Evolutionary conservation across 2,329 filamentous ascomycete genomes (phyloP).

Genomic region (Claviceps africana): DNA sequence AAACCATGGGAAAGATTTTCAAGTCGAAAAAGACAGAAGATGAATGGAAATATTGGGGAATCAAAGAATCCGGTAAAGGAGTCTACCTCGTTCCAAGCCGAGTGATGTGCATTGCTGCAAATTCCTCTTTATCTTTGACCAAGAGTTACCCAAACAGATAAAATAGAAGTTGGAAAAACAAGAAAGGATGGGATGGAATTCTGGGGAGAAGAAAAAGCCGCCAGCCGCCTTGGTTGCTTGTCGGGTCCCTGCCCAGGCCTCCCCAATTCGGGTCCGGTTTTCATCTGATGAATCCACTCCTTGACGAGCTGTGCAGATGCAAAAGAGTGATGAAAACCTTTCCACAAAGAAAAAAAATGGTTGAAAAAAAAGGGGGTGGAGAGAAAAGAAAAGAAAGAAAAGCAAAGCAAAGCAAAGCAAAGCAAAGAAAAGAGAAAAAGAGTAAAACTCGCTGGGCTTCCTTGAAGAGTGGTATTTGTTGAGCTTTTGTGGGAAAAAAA

Average conservation of each 20-base stretch:
- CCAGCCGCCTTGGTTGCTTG: constrained; percentile 30
- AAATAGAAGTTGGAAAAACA: constrained; percentile 12
- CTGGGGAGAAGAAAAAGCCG: constrained; percentile 10
- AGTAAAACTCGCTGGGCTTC: constrained; percentile 10
- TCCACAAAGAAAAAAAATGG: too few relatives aligned
- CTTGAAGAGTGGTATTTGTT: constrained; percentile 24
- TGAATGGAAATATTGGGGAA: constrained; percentile 13
- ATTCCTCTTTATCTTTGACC: constrained; percentile 39
- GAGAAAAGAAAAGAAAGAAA: constrained; percentile 10
- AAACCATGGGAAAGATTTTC: too few relatives aligned
- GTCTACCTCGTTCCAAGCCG: constrained; percentile 34
- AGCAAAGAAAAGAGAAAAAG: constrained; percentile 19
- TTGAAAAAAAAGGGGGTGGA: too few relatives aligned
- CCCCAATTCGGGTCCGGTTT: constrained; percentile 30
- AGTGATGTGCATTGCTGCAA: constrained; percentile 48
- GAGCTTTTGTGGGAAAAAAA: constrained; percentile 16
- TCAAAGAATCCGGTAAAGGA: constrained; percentile 11
- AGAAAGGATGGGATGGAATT: constrained; percentile 13
- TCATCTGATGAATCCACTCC: constrained; percentile 22
- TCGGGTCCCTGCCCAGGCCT: constrained; percentile 31
- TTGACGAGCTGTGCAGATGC: neutral
- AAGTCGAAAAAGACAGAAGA: neutral
- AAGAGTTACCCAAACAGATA: constrained; percentile 14
- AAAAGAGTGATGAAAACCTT: too few relatives aligned
- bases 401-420: too few relatives aligned